phyloP scores from a whole-genome alignment of 1,284 basidiomycete species.

The Caloboletus firmus region DNA sequence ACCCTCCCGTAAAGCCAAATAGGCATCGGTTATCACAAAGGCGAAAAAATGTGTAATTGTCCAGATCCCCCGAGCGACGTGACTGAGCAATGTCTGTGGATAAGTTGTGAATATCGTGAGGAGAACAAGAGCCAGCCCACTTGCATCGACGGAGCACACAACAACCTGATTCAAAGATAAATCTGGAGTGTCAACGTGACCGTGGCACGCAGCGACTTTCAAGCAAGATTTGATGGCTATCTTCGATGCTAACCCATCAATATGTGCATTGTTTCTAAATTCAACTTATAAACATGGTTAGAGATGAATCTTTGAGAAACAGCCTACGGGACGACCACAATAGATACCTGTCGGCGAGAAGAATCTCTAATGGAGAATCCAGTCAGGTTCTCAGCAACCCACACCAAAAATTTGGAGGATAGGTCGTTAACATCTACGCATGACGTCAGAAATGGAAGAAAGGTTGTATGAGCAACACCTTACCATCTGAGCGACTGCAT shows the following conservation, averaged over 20 bases:
- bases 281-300: constrained; percentile 2
- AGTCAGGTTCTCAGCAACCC: constrained; percentile 11
- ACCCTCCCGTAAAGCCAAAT: constrained; percentile 24
- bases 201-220: constrained; percentile 24
- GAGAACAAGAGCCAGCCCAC: constrained; percentile 13
- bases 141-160: constrained; percentile 40
- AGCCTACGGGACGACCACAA: constrained; percentile 26
- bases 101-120: constrained; percentile 10
- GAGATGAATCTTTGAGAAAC: not conserved
- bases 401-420: constrained; percentile 24
- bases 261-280: constrained; percentile 14
- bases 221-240: constrained; percentile 21
- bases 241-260: constrained; percentile 20
- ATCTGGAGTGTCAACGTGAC: constrained; percentile 19
- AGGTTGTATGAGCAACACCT: not conserved
- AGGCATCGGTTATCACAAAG: constrained; percentile 44
- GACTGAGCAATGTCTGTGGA: constrained; percentile 33
- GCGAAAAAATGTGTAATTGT: constrained; percentile 43
- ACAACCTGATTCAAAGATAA: constrained; percentile 41
- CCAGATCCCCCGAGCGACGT: constrained; percentile 34
- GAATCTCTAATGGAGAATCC: not conserved
- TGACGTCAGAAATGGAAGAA: constrained; percentile 8
- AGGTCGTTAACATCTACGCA: constrained; percentile 20
- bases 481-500: constrained; percentile 26
- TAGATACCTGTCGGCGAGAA: constrained; percentile 13